A percentile compares a stretch with the other conserved stretches of the same genome.
Evolutionary conservation across 2,329 filamentous ascomycete genomes (phyloP).

Genomic region (Pezicula neosporulosa): DNA sequence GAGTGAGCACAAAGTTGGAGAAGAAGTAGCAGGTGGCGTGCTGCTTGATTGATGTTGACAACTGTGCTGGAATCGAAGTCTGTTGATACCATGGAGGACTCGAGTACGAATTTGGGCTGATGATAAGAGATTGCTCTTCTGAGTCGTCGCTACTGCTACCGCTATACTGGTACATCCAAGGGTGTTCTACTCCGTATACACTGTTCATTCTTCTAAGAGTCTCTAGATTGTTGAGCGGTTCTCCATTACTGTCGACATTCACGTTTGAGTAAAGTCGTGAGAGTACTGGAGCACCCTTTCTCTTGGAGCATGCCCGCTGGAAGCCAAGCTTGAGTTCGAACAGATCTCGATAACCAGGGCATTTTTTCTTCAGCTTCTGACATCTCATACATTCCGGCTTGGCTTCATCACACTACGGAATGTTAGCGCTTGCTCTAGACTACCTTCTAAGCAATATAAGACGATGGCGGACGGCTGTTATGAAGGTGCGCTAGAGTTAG

Average conservation of each 20-base stretch:
- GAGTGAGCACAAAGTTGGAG: slow-evolving; percentile 54
- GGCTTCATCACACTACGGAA: slow-evolving; percentile 58
- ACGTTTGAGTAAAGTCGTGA: slow-evolving; percentile 35
- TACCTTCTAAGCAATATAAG: neutral
- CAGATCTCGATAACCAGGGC: slow-evolving; percentile 59
- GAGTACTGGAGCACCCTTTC: slow-evolving; percentile 55
- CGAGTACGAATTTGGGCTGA: too few species aligned
- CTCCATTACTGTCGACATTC: slow-evolving; percentile 32
- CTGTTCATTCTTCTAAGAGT: too few species aligned
- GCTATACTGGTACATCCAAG: too few species aligned
- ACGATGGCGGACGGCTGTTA: neutral
- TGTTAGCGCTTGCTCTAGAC: neutral
- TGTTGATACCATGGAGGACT: too few species aligned
- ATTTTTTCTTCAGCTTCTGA: slow-evolving; percentile 54
- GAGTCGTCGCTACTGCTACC: too few species aligned
- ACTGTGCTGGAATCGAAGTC: slow-evolving; percentile 26
- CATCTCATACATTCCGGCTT: slow-evolving; percentile 62
- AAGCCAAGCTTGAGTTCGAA: slow-evolving; percentile 63
- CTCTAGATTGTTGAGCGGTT: neutral
- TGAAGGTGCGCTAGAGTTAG: neutral
- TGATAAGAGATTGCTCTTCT: too few species aligned
- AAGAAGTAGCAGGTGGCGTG: slow-evolving; percentile 55
- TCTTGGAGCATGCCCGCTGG: slow-evolving; percentile 62
- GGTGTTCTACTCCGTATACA: too few species aligned
- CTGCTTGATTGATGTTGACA: slow-evolving; percentile 45